These are phyloP conservation scores for Fusarium robinianum DNA, from an alignment of 2,329 filamentous ascomycete genomes.

Conservation along the genomic window DNA sequence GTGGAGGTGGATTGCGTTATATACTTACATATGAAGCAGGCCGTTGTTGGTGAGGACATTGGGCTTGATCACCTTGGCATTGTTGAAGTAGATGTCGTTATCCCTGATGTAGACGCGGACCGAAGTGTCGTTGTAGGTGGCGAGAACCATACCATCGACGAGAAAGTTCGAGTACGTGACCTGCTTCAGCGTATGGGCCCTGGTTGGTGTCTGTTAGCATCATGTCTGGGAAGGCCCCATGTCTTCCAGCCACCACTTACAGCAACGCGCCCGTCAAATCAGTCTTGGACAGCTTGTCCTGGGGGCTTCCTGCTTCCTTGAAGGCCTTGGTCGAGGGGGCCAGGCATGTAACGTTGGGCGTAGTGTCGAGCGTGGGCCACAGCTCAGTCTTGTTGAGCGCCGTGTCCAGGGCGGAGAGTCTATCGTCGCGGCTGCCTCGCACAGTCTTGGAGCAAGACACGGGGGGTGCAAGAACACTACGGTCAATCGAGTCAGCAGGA, in stretches of 20 bases:
- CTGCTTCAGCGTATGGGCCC: conserved; percentile 23
- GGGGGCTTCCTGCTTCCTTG: conserved; percentile 20
- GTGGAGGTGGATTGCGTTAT: background rate
- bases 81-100: conserved; percentile 30
- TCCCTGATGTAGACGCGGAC: conserved; percentile 20
- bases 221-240: rapidly evolving
- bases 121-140: conserved; percentile 22
- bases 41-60: conserved; percentile 32
- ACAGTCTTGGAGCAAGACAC: conserved; percentile 22
- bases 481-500: background rate
- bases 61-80: conserved; percentile 29
- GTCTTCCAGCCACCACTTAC: conserved; percentile 2
- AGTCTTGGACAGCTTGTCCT: conserved; percentile 8
- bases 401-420: conserved; percentile 14
- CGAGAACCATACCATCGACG: conserved; percentile 19
- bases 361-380: conserved; percentile 22
- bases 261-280: conserved; percentile 15
- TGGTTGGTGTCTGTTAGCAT: background rate
- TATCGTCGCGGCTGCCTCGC: conserved; percentile 6
- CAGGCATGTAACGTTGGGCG: conserved; percentile 30
- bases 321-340: conserved; percentile 26
- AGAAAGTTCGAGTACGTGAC: conserved; percentile 28
- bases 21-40: conserved; percentile 27
- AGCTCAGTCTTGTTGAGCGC: conserved; percentile 21
- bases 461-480: conserved; percentile 23